phyloP scores from a whole-genome alignment of 352 stramenopile species.

The Globisporangium lucens region DNA sequence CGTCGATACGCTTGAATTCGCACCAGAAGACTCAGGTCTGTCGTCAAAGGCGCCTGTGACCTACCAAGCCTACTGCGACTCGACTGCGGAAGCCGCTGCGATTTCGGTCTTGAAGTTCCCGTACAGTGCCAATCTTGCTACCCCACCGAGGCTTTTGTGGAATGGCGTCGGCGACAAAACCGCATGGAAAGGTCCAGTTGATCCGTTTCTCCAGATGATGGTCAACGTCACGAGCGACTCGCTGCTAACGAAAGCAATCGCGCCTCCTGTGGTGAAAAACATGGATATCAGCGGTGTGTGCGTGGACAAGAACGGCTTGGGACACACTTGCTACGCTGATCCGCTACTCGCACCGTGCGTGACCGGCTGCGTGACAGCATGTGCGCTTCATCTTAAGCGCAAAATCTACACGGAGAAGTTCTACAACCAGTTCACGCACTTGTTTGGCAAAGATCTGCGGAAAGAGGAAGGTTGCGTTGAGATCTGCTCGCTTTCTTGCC shows the following conservation, averaged over 20 bases:
- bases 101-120: slow-evolving; percentile 43
- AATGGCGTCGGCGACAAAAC: slow-evolving; percentile 52
- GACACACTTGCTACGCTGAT: slow-evolving; percentile 62
- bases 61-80: slow-evolving; percentile 73
- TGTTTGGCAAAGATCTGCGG: slow-evolving; percentile 67
- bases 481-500: slow-evolving; percentile 50
- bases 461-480: slow-evolving; percentile 78
- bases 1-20: slow-evolving; percentile 50
- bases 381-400: slow-evolving; percentile 36
- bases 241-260: slow-evolving; percentile 23
- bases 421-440: slow-evolving; percentile 46
- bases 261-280: slow-evolving; percentile 13
- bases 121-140: slow-evolving; percentile 33
- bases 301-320: slow-evolving; percentile 52
- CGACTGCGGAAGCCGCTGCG: slow-evolving; percentile 24
- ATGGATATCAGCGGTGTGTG: slow-evolving; percentile 49
- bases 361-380: slow-evolving; percentile 54
- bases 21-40: slow-evolving; percentile 34
- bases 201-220: slow-evolving; percentile 60
- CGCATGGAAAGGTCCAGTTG: slow-evolving; percentile 43
- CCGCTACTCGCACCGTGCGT: slow-evolving; percentile 45
- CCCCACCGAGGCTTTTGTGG: slow-evolving; percentile 50
- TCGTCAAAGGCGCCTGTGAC: slow-evolving; percentile 33
- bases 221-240: slow-evolving; percentile 47
- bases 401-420: slow-evolving; percentile 43